Base-by-base conservation (phyloP, 108 stramenopile genomes). In the Parietichytrium sp. region DNA sequence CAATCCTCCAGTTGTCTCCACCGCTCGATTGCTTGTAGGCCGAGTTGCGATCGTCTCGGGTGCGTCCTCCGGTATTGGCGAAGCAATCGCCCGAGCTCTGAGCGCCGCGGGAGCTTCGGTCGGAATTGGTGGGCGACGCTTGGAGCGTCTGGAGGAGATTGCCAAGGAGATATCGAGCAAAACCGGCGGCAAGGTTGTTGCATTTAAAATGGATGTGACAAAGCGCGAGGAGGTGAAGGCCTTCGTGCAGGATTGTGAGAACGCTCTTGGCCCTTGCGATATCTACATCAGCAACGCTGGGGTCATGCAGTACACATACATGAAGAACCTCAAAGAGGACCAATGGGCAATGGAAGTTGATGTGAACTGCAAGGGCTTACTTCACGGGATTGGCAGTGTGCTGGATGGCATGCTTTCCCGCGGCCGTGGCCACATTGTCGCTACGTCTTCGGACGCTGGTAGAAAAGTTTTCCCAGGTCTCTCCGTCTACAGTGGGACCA, bases 261-360 rank as follows among this genome's bases (percentile, higher is more conserved):
- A 54, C 54, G 42, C 16, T 18, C 84, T 85, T 26, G 84, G 84
- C 18, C 84, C 84, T 2, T 30, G 72, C 12, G 83, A 84, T 61
- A 84, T 89, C 18, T 72, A 93, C 27, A 80, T 91, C 38, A 88
- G 87, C 83, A 86, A 85, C 55, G 90, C 93, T 26, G 93, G 93
- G 12, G 93, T 93, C 72, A 93, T 93, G 93, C 92, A 92, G 82
- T 92, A 89, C 78, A 92, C 92, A 1, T 53, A 83, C 78, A 92
- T 93, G 91, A 83, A 92, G 82, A 90, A 92, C 80, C 82, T 77
- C 12, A 54, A 87, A 48, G 86, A 89, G 90, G 93, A 93, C 72
- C 89, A 92, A 52, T 93, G 93, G 93, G 89, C 92, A 49, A 81
- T 87, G 49, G 90, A 89, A 15, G 88, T 93, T 25, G 93, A 93